Base-by-base conservation (phyloP, 345 rosid genomes). In the Bretschneidera sinensis region DNA sequence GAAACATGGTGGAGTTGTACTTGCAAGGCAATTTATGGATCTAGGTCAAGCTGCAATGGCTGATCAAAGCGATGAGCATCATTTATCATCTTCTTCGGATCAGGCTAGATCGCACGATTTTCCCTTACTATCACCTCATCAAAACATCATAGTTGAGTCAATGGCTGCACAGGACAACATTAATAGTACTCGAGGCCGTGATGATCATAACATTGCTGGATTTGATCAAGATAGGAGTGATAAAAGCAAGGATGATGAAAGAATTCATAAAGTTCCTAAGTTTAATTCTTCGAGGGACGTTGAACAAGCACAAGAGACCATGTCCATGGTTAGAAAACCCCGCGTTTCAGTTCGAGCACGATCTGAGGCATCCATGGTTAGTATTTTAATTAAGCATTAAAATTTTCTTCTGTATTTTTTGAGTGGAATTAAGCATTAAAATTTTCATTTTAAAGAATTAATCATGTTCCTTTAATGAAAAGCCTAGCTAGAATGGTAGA, bases 281-380 rank as follows among this genome's bases (percentile, higher is more conserved):
- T 64, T 65, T 15, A 48, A 43, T 35, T 2, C 57, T 61, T 55
- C 67, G 11, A 48, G 54, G 15, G 73, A 62, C 57, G 54, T 17
- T 45, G 57, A 25, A 21, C 61, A 62, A n/a, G 67, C 69, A 11
- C 49, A 67, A 21, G 71, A 60, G 23, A 70, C 73, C 43, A 54
- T 35, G 54, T 49, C 83, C 33, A 70, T 81, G 65, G 62, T 82
- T 60, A 70, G 81, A 58, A 85, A 72, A 78, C 83, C 87, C 34
- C 85, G 90, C 14, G 90, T 85, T 51, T 85, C 90, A 0, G 90
- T 85, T 70, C 82, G 87, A 54, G 85, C 85, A 9, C 81, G 82
- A 54, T 85, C 90, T 0, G 87, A 85, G 60, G 82, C 85, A 23
- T 56, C 85, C 59, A 76, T 82, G 90, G 90, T 84, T 33, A 7